These are phyloP conservation scores for Malus asiatica DNA, from an alignment of 306 rosid species.

Conservation along the genomic window DNA sequence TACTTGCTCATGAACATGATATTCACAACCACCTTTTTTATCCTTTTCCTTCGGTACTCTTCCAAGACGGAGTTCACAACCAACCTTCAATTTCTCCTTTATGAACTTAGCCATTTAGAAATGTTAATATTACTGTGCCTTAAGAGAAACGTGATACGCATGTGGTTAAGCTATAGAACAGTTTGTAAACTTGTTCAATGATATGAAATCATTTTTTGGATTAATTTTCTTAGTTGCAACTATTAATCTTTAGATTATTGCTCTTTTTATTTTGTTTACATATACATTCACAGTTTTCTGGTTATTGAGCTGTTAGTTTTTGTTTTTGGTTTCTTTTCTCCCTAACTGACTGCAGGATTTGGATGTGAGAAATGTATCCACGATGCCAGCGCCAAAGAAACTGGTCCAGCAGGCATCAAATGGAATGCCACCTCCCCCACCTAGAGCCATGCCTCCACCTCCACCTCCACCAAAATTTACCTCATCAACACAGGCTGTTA, in stretches of 20 bases:
- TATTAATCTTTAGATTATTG: background rate
- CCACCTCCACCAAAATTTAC: constrained; percentile 66
- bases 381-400: constrained; percentile 83
- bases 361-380: constrained; percentile 56
- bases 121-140: no score
- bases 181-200: background rate
- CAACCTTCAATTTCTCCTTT: background rate
- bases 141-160: no score
- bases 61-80: background rate
- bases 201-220: background rate
- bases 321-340: constrained; percentile 19
- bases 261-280: background rate
- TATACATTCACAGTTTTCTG: background rate
- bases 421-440: constrained; percentile 48
- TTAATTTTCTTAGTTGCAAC: background rate
- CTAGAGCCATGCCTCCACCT: constrained; percentile 52
- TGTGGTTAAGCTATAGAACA: background rate
- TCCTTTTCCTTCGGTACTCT: background rate
- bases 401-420: constrained; percentile 36
- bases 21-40: no score
- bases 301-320: constrained; percentile 36
- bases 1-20: background rate
- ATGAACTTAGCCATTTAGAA: background rate
- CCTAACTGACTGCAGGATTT: constrained; percentile 55
- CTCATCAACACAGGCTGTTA: constrained; percentile 23